Evolutionary conservation across 2,329 filamentous ascomycete species (phyloP), one percentile per base, ranked within the genome.

Genomic region (Xylogone sp.): DNA sequence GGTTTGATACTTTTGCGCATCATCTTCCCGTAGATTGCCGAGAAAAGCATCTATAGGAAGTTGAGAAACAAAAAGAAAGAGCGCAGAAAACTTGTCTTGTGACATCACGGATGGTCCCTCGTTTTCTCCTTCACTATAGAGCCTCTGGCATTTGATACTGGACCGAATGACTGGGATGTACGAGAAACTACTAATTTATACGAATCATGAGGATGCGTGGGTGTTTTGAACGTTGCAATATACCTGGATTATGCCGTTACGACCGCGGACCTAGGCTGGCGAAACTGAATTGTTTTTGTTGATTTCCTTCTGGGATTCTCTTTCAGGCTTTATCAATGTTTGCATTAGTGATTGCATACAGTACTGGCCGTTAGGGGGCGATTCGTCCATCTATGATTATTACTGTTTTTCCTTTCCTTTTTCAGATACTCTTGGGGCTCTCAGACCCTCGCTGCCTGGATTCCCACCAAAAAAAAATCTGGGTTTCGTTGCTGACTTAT

Each of bases 321-420:
- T 39, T 16, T 39, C 34, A 39, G 34, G 34, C 34, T 39, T 39
- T 18, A 39, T 18, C 34, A 9, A 60, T 54, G 54, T 57, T 50
- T 65, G 62, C 62, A 64, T 62, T 58, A 61, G 62, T 64, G 53
- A 59, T 61, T 63, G 62, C 63, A 65, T 62, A 53, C 54, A 39
- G 57, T 58, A 61, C 57, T 58, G 58, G 57, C 59, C 61, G 56
- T 62, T 60, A 52, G 55, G 62, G 13, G 34, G 59, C 54, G 61
- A 54, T 55, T 51, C 46, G 46, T 54, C 51, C 49, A 44, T 48
- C 21, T 39, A 39, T 48, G 21, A 31, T 47, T 44, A 48, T 44
- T 55, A 56, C 50, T 58, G 50, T 58, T 55, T 58, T 57, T 49
- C 59, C 50, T 55, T 56, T 43, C 21, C 29, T 59, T 39, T 34